Evolutionary conservation across 768 basidiomycete species (phyloP).

Genomic region (Leccinum incarnatum): DNA sequence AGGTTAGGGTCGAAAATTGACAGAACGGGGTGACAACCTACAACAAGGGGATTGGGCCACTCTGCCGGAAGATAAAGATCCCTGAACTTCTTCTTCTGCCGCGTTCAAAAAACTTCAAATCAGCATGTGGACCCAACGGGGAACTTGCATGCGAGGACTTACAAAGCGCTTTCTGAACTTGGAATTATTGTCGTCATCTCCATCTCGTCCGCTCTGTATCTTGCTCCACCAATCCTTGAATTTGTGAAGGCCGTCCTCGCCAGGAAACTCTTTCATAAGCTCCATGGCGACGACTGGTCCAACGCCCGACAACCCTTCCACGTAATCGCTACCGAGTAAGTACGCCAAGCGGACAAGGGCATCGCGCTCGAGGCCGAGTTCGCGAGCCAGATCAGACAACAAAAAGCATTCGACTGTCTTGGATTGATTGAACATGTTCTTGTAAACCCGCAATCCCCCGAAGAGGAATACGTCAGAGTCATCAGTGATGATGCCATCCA

Average conservation of each 20-base stretch:
- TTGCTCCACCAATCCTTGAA: conserved; percentile 95
- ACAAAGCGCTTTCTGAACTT: conserved; percentile 86
- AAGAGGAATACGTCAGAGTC: conserved; percentile 99
- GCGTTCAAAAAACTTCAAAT: conserved; percentile 3
- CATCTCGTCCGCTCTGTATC: conserved; percentile 89
- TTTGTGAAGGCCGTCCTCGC: conserved; percentile 73
- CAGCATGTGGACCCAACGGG: conserved; percentile 4
- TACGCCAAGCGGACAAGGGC: conserved; percentile 88
- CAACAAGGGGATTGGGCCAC: conserved; percentile 94
- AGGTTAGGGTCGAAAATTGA: neutral
- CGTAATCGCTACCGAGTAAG: conserved; percentile 95
- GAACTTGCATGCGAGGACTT: conserved; percentile 33
- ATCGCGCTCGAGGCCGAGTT: conserved; percentile 83
- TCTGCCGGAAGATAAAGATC: conserved; percentile 73
- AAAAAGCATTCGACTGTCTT: conserved; percentile 98
- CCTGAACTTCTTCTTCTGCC: conserved; percentile 87
- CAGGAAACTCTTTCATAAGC: conserved; percentile 89
- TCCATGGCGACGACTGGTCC: conserved; percentile 98
- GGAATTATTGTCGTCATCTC: conserved; percentile 63
- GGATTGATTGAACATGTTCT: conserved; percentile 99
- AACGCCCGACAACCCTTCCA: conserved; percentile 86
- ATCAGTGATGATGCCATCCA: conserved; percentile 98
- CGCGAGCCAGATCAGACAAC: conserved; percentile 75
- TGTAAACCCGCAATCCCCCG: conserved; percentile 92
- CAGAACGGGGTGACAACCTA: conserved; percentile 37